Conservation (phyloP, 2,329 filamentous ascomycete species). For the Fusarium multiceps region DNA sequence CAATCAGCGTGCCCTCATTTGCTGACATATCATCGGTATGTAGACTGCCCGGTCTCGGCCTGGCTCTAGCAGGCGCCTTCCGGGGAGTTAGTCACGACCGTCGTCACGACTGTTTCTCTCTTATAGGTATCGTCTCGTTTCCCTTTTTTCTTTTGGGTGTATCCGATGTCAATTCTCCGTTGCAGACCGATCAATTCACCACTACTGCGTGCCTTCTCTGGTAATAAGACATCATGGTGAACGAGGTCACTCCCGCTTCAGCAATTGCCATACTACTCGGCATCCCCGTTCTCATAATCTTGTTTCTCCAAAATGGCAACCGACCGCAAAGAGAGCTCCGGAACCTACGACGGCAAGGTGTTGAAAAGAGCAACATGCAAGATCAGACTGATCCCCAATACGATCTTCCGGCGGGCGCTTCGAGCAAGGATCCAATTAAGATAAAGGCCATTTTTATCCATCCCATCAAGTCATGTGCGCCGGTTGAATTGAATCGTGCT, state of each 20-base stretch:
- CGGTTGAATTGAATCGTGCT: conserved; percentile 41
- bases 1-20: too few relatives aligned
- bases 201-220: neutral
- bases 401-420: conserved; percentile 2
- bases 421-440: conserved; percentile 14
- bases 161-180: too few relatives aligned
- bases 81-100: too few relatives aligned
- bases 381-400: conserved; percentile 41
- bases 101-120: too few relatives aligned
- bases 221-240: neutral
- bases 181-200: neutral
- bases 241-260: neutral
- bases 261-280: neutral
- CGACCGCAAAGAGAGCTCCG: neutral
- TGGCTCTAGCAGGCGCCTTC: too few relatives aligned
- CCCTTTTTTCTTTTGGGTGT: too few relatives aligned
- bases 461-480: conserved; percentile 46
- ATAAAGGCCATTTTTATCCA: conserved; percentile 47
- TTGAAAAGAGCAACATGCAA: conserved; percentile 41
- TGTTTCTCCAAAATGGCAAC: neutral
- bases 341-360: conserved; percentile 32
- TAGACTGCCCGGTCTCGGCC: too few relatives aligned
- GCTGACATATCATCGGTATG: too few relatives aligned
- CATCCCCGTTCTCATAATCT: neutral
- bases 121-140: too few relatives aligned